phyloP scores from a whole-genome alignment of 2,329 filamentous ascomycete genomes.

The Chaetomiaceae sp. region DNA sequence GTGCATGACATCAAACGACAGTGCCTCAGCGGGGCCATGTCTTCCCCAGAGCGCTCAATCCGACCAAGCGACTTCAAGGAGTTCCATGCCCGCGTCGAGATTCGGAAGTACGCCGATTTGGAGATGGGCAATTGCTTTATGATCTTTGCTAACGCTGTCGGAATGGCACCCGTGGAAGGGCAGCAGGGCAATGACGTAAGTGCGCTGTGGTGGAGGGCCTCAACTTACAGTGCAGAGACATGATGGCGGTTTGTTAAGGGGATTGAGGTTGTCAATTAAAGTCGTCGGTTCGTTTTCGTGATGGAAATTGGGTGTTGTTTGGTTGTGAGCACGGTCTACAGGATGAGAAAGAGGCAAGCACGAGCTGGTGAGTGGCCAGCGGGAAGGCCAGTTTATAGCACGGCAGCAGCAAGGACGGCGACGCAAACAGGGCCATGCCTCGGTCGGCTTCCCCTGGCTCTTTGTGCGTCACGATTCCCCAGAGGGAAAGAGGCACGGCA shows the following conservation, averaged over 20 bases:
- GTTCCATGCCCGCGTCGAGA: too few relatives aligned
- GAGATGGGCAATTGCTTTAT: not conserved
- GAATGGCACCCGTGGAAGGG: not conserved
- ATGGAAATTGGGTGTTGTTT: not conserved
- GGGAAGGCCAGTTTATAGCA: constrained; percentile 19
- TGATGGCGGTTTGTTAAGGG: constrained; percentile 29
- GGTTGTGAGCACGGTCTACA: constrained; percentile 1
- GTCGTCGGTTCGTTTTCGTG: constrained; percentile 1
- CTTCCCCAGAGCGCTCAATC: too few relatives aligned
- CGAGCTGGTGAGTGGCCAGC: not conserved
- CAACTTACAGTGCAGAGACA: constrained; percentile 55
- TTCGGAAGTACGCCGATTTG: not conserved
- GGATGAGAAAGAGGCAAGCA: constrained; percentile 11
- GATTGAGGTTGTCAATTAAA: constrained; percentile 4
- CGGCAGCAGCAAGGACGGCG: not conserved
- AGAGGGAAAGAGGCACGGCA: not conserved
- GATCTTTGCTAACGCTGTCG: not conserved
- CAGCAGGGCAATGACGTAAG: not conserved
- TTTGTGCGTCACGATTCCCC: constrained; percentile 23
- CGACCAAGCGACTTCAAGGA: too few relatives aligned
- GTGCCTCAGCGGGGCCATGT: too few relatives aligned
- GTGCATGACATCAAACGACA: too few relatives aligned
- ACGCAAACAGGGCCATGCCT: constrained; percentile 1
- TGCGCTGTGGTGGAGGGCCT: not conserved
- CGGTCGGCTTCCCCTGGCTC: constrained; percentile 2